Evolutionary conservation across 202 grass and related monocot species (phyloP).

Genomic region (Bolboschoenoplectus hybrid): DNA sequence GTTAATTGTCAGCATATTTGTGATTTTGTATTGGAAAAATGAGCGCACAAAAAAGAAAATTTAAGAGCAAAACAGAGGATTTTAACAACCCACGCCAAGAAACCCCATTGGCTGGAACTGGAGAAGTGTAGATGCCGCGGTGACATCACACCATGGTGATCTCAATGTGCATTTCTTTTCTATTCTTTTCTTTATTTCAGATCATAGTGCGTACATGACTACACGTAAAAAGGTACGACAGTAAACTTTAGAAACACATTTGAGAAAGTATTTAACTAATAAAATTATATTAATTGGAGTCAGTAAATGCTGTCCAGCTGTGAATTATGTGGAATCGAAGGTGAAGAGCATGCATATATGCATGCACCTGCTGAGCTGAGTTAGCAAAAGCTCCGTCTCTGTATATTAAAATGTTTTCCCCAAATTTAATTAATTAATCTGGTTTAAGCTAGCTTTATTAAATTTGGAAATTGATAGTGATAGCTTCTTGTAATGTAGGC

Average conservation of each 20-base stretch:
- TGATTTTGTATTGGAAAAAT: constrained; percentile 2
- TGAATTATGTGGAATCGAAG: not conserved
- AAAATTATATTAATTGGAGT: not conserved
- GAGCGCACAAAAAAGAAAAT: too few relatives aligned
- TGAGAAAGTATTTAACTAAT: not conserved
- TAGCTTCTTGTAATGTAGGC: not conserved
- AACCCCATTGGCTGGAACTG: too few relatives aligned
- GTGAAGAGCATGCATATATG: not conserved
- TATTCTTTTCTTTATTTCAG: not conserved
- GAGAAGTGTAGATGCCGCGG: too few relatives aligned
- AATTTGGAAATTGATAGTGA: not conserved
- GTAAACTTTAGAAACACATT: not conserved
- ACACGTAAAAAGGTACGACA: too few relatives aligned
- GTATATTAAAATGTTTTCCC: not conserved
- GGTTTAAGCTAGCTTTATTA: not conserved
- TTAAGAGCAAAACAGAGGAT: too few relatives aligned
- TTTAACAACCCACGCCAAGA: too few relatives aligned
- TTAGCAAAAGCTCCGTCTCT: not conserved
- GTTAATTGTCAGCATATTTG: not conserved
- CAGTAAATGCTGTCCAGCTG: not conserved
- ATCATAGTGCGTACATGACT: not conserved
- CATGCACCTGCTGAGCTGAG: not conserved
- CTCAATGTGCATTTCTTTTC: not conserved
- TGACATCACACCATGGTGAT: not conserved
- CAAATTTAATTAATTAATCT: not conserved